Evolutionary conservation across 2,329 filamentous ascomycete genomes (phyloP).

Genomic region (Emericellopsis cladophorae): DNA sequence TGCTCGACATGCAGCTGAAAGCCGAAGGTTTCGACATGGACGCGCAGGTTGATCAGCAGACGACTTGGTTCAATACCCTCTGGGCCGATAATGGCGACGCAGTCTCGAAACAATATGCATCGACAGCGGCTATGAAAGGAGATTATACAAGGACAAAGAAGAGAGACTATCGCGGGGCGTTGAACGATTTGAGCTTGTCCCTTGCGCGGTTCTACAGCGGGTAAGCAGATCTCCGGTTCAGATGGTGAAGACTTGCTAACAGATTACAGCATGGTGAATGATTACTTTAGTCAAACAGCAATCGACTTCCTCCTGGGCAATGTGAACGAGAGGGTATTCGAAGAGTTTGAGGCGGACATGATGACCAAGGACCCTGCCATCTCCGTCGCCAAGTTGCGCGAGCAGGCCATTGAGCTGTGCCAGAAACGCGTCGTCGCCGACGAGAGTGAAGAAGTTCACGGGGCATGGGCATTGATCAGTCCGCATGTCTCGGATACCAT

Average conservation of each 20-base stretch:
- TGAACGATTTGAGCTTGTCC: constrained; percentile 85
- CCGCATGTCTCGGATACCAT: constrained; percentile 60
- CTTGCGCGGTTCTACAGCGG: constrained; percentile 62
- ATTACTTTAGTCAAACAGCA: constrained; percentile 90
- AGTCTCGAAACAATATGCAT: constrained; percentile 90
- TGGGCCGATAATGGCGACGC: constrained; percentile 98
- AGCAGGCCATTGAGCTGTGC: constrained; percentile 81
- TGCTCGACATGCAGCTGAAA: constrained; percentile 68
- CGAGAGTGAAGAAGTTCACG: constrained; percentile 70
- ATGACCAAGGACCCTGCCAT: constrained; percentile 87
- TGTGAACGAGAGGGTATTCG: constrained; percentile 72
- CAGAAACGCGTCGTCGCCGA: constrained; percentile 78
- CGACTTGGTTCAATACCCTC: constrained; percentile 86
- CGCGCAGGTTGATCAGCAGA: constrained; percentile 63
- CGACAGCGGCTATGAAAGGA: constrained; percentile 88
- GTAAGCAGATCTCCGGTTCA: constrained; percentile 25
- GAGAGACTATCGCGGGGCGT: constrained; percentile 77
- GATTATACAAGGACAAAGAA: constrained; percentile 90
- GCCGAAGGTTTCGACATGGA: constrained; percentile 65
- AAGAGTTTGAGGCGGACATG: constrained; percentile 89
- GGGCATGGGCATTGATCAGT: constrained; percentile 79
- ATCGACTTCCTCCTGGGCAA: constrained; percentile 93
- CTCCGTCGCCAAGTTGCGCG: constrained; percentile 70
- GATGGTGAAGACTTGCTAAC: neutral
- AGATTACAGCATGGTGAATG: constrained; percentile 74